phyloP scores from a whole-genome alignment of 73 alveolate species.

The Strombidium stylifer region DNA sequence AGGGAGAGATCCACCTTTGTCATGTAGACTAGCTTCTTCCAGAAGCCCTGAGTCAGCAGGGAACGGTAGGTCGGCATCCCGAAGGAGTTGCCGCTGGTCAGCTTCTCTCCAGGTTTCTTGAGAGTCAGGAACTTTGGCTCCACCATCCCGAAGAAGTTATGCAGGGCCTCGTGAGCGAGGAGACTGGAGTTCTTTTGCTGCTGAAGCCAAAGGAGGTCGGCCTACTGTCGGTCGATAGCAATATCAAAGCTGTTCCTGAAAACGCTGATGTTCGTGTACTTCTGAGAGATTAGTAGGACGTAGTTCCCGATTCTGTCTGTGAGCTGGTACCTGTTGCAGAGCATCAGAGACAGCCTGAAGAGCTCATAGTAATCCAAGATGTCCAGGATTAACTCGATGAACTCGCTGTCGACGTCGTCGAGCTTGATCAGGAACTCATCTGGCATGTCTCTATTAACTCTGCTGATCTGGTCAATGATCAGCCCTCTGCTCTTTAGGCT shows the following conservation, averaged over 20 bases:
- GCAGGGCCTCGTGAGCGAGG: slow-evolving; percentile 81
- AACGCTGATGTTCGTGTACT: slow-evolving; percentile 67
- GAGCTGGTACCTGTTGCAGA: slow-evolving; percentile 85
- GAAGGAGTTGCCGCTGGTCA: slow-evolving; percentile 35
- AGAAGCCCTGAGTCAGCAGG: slow-evolving; percentile 63
- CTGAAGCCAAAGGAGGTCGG: slow-evolving; percentile 20
- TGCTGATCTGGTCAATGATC: slow-evolving; percentile 26
- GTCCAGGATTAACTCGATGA: slow-evolving; percentile 74
- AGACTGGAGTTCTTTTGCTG: slow-evolving; percentile 57
- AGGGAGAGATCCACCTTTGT: slow-evolving; percentile 48
- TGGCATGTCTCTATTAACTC: slow-evolving; percentile 3
- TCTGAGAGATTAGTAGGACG: slow-evolving; percentile 64
- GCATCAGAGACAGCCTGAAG: slow-evolving; percentile 78
- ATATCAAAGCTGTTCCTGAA: slow-evolving; percentile 18
- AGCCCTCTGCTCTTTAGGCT: slow-evolving; percentile 63
- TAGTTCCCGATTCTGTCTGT: slow-evolving; percentile 80
- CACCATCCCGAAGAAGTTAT: slow-evolving; percentile 71
- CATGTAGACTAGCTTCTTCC: slow-evolving; percentile 71
- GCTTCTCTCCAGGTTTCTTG: slow-evolving; percentile 44
- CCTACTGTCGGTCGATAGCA: background rate
- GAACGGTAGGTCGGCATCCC: slow-evolving; percentile 38
- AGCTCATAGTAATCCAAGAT: slow-evolving; percentile 80
- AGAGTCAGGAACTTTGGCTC: slow-evolving; percentile 68
- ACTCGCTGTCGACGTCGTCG: slow-evolving; percentile 72
- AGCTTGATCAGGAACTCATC: slow-evolving; percentile 69